Evolutionary conservation across 2,329 filamentous ascomycete species (phyloP).

Genomic region (Pseudogymnoascus sp.): DNA sequence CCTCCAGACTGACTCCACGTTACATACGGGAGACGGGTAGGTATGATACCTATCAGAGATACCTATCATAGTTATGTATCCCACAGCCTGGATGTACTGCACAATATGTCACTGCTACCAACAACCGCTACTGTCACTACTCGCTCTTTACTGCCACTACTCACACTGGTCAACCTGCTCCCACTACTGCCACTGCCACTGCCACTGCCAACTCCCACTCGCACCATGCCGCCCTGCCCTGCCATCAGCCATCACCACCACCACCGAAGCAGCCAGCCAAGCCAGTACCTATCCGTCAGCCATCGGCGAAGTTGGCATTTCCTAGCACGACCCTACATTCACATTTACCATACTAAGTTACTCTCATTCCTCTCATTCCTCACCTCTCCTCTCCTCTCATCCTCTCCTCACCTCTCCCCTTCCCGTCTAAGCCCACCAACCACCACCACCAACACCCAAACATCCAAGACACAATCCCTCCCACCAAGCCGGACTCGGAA

Average conservation of each 20-base stretch:
- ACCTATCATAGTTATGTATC: neutral
- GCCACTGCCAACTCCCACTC: neutral
- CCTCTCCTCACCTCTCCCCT: neutral
- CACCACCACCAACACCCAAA: neutral
- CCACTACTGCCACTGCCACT: neutral
- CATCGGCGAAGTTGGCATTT: too few species aligned
- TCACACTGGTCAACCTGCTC: neutral
- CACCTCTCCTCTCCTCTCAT: neutral
- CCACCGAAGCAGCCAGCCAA: too few species aligned
- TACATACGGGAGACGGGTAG: neutral
- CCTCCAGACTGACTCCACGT: neutral
- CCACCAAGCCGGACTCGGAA: neutral
- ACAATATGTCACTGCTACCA: neutral
- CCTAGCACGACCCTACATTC: too few species aligned
- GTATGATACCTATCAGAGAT: neutral
- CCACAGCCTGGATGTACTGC: neutral
- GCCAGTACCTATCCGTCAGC: too few species aligned
- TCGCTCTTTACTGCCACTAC: neutral
- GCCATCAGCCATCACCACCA: neutral
- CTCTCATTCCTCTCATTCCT: neutral
- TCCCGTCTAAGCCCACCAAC: neutral
- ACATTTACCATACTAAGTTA: neutral
- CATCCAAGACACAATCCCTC: neutral
- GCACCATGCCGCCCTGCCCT: neutral
- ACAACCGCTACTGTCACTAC: neutral